Base-by-base conservation (phyloP, 176 grass and related monocot species). In the Ananas comosus region DNA sequence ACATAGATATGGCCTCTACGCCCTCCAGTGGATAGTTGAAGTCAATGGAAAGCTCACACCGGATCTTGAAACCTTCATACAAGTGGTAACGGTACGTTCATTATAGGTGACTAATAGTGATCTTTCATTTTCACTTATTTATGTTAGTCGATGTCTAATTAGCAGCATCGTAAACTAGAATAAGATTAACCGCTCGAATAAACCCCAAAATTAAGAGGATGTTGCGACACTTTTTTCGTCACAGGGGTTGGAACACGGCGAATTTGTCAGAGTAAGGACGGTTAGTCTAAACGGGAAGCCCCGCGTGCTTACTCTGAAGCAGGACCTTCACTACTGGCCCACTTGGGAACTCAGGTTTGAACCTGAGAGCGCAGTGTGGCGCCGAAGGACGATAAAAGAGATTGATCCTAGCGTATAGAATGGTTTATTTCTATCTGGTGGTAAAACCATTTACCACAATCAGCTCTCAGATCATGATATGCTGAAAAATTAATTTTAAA, bases 311-410 rank as follows among this genome's bases (percentile, higher is more conserved):
- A 91, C 89, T 52, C 64, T 99, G 72, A 99, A 99, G 72, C 94
- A 99, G 81, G 85, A 99, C 67, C 82, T 99, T 87, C 95, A 91
- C 78, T 99, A 99, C 73, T 99, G 95, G 95, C 95, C 95, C 2
- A 91, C 90, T 2, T 99, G 95, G 95, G 90, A 99, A 42, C 90
- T 99, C 68, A 88, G 63, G 54, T 99, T 99, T 68, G 85, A 99
- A 72, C 90, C 84, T 50, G 95, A 91, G 67, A 91, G 75, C 17
- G 87, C 90, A 48, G 91, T 82, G 56, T 99, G 95, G 95, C 67
- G 83, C 14, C 68, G 95, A 79, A 91, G 78, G 75, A 87, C 58
- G 66, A 99, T 99, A 66, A 99, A 99, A 72, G 80, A 81, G 6
- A 78, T 99, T 82, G 72, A 90, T 75, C 67, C 74, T 70, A 70